These are phyloP conservation scores for Stephanodiscus triporus DNA, from an alignment of 108 stramenopile species.

Conservation along the genomic window DNA sequence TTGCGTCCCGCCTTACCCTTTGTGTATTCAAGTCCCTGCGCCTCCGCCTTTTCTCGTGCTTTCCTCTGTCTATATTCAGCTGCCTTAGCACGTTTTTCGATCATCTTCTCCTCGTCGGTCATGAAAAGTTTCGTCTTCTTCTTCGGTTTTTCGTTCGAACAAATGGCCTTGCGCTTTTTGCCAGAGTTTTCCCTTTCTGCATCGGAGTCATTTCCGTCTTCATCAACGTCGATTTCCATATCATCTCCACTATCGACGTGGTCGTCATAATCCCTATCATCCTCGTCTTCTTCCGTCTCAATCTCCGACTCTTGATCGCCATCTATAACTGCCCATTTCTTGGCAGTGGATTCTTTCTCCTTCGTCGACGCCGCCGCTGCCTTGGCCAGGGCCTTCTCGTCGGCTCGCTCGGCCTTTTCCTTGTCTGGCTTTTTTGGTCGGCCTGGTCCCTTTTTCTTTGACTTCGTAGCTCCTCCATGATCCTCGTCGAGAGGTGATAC, in stretches of 20 bases:
- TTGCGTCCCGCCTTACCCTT: constrained; percentile 21
- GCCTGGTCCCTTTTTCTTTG: constrained; percentile 25
- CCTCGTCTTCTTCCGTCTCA: constrained; percentile 38
- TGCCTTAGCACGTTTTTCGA: constrained; percentile 25
- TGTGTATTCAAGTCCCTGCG: constrained; percentile 21
- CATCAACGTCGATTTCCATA: constrained; percentile 20
- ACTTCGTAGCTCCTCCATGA: constrained; percentile 10
- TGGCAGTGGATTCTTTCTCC: constrained; percentile 22
- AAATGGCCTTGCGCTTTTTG: constrained; percentile 29
- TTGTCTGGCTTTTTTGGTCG: constrained; percentile 38
- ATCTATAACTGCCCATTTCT: constrained; percentile 35
- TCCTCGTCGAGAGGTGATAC: not conserved
- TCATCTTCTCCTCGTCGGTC: constrained; percentile 31
- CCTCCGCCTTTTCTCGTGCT: constrained; percentile 24
- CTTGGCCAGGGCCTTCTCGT: not conserved
- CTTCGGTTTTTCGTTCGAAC: constrained; percentile 23
- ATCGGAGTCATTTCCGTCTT: constrained; percentile 20
- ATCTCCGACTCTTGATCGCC: constrained; percentile 41
- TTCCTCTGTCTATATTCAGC: constrained; percentile 30
- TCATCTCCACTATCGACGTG: constrained; percentile 17
- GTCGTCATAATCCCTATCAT: constrained; percentile 42
- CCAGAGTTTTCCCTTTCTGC: constrained; percentile 5
- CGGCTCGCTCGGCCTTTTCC: constrained; percentile 13
- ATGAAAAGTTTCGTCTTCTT: constrained; percentile 14
- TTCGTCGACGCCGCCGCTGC: constrained; percentile 11